Conservation (phyloP, 2,329 filamentous ascomycete species). For the Cyclaneusma minus region DNA sequence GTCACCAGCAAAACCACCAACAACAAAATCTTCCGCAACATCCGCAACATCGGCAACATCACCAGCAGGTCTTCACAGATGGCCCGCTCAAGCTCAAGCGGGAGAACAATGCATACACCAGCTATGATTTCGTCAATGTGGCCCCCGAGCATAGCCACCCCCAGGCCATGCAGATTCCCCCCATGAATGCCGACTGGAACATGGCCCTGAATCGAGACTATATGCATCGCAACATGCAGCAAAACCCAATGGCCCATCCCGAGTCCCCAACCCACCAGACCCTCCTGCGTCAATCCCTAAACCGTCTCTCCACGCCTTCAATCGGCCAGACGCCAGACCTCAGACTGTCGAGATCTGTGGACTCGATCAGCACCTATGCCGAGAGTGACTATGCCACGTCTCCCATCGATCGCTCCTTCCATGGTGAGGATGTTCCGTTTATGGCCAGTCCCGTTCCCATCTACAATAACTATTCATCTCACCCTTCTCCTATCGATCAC, state of each 20-base stretch:
- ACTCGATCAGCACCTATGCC: slow-evolving; percentile 33
- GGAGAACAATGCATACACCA: slow-evolving; percentile 16
- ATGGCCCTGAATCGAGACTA: slow-evolving; percentile 14
- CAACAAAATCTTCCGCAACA: no score
- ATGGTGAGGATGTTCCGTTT: slow-evolving; percentile 38
- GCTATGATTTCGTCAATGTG: slow-evolving; percentile 24
- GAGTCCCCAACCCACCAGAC: slow-evolving; percentile 14
- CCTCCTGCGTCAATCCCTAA: slow-evolving; percentile 33
- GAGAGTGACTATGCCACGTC: slow-evolving; percentile 43
- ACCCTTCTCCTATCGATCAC: slow-evolving; percentile 36
- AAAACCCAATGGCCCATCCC: slow-evolving; percentile 10
- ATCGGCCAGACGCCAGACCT: slow-evolving; percentile 19
- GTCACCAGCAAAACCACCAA: no score
- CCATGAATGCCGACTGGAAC: slow-evolving; percentile 13
- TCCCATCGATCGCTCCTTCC: slow-evolving; percentile 36
- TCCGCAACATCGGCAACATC: no score
- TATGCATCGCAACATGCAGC: slow-evolving; percentile 7
- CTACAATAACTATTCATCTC: slow-evolving; percentile 37
- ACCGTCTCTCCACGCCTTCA: slow-evolving; percentile 30
- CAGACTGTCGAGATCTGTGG: slow-evolving; percentile 18
- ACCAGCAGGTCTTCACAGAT: no score
- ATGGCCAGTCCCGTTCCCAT: slow-evolving; percentile 38
- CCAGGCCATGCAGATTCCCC: slow-evolving; percentile 11
- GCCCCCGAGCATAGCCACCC: slow-evolving; percentile 15
- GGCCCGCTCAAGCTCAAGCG: slow-evolving; percentile 18